A percentile compares a stretch with the other conserved stretches of the same genome.
phyloP scores from a whole-genome alignment of 345 rosid species.

The Brassica rapa region DNA sequence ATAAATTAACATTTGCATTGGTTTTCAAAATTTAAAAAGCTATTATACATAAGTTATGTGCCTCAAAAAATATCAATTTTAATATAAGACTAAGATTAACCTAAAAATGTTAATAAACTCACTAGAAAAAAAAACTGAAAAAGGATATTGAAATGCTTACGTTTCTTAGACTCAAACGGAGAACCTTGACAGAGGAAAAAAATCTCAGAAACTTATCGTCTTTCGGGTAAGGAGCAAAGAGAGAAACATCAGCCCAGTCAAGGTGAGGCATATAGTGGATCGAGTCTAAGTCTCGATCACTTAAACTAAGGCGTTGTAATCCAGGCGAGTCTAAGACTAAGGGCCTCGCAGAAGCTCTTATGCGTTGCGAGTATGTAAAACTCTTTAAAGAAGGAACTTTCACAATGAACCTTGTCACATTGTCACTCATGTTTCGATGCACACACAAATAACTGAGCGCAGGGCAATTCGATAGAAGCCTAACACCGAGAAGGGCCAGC shows the following conservation, averaged over 20 bases:
- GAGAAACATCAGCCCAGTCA: background rate
- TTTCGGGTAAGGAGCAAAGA: background rate
- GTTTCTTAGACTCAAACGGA: background rate
- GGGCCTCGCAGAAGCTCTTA: background rate
- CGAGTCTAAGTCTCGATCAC: background rate
- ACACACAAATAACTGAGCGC: background rate
- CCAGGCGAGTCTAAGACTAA: slow-evolving; percentile 15
- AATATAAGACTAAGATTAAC: too few relatives aligned
- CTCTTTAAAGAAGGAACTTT: slow-evolving; percentile 7
- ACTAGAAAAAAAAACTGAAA: too few relatives aligned
- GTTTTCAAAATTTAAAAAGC: too few relatives aligned
- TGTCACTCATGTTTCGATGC: background rate
- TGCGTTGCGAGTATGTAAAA: background rate
- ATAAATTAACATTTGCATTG: too few relatives aligned
- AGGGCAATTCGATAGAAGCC: slow-evolving; percentile 16
- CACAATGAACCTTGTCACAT: slow-evolving; percentile 15
- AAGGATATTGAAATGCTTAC: background rate
- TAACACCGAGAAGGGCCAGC: background rate
- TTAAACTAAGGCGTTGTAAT: background rate
- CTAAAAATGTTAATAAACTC: too few relatives aligned
- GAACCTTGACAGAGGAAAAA: background rate
- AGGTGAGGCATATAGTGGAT: background rate
- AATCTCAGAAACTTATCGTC: too few relatives aligned
- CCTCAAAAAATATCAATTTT: too few relatives aligned
- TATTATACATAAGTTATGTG: too few relatives aligned